These are phyloP conservation scores for Blastocystis sp. DNA, from an alignment of 352 stramenopile species.

Conservation along the genomic window DNA sequence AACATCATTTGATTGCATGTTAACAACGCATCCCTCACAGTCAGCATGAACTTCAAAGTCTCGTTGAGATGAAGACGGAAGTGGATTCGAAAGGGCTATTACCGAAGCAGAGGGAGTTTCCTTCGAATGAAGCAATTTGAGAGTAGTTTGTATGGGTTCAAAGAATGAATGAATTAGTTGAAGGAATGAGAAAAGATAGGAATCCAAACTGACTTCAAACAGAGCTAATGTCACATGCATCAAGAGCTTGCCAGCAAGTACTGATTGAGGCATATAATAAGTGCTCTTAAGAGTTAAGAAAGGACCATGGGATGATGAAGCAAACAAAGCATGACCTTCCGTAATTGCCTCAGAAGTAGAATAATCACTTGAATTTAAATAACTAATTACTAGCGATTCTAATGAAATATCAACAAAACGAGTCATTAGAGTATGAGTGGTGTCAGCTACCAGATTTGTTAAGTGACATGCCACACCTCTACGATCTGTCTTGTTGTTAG, in stretches of 20 bases:
- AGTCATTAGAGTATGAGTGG: not conserved
- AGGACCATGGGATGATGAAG: not conserved
- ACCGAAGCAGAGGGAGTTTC: too few species aligned
- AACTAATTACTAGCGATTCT: not conserved
- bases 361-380: not conserved
- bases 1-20: too few species aligned
- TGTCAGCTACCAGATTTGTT: not conserved
- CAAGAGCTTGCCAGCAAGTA: not conserved
- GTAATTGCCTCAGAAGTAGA: not conserved
- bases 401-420: slow-evolving; percentile 3
- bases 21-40: too few species aligned
- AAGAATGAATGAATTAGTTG: too few species aligned
- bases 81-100: too few species aligned
- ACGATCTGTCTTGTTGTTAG: not conserved
- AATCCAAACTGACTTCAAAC: not conserved
- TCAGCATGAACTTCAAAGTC: too few species aligned
- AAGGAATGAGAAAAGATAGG: not conserved
- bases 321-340: not conserved
- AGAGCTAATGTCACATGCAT: not conserved
- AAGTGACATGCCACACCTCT: not conserved
- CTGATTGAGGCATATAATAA: not conserved
- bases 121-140: too few species aligned
- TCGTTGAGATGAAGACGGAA: too few species aligned
- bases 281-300: not conserved
- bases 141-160: too few species aligned